Percentiles rank a stretch among this genome's conserved stretches.
phyloP scores from a whole-genome alignment of 768 basidiomycete genomes.

The Obba rivulosa region DNA sequence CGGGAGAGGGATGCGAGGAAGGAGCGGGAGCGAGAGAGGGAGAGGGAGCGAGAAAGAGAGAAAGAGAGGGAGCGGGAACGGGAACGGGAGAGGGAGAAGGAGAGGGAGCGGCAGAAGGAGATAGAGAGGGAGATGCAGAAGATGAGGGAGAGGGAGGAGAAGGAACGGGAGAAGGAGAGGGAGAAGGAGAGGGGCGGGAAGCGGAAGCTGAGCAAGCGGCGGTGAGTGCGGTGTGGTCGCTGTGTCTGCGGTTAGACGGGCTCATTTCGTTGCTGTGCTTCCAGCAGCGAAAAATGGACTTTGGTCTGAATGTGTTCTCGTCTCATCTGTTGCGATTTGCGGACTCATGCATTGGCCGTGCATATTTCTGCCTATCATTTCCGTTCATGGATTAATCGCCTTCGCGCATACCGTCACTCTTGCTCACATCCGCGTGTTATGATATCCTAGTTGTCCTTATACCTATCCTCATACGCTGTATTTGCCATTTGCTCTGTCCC shows the following conservation, averaged over 20 bases:
- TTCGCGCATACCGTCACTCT: neutral
- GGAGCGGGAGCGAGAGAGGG: slow-evolving; percentile 8
- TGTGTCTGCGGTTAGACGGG: neutral
- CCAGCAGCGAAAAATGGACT: neutral
- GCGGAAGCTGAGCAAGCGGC: slow-evolving; percentile 22
- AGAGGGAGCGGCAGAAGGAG: slow-evolving; percentile 4
- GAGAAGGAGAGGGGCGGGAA: slow-evolving; percentile 7
- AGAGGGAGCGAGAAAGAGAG: slow-evolving; percentile 10
- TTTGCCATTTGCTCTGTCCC: too few relatives aligned
- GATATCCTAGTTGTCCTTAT: neutral
- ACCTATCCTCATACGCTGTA: too few relatives aligned
- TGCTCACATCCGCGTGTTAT: neutral
- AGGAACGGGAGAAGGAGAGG: slow-evolving; percentile 12
- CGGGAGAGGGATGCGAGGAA: slow-evolving; percentile 9
- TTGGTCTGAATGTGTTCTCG: neutral
- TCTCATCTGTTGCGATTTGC: neutral
- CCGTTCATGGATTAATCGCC: neutral
- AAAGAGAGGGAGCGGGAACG: slow-evolving; percentile 11
- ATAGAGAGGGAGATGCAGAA: neutral
- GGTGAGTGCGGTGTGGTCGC: slow-evolving; percentile 7
- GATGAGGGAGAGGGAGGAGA: slow-evolving; percentile 7
- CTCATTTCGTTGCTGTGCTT: neutral
- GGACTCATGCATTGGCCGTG: neutral
- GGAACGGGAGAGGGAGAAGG: slow-evolving; percentile 6
- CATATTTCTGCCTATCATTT: neutral